Conservation (phyloP, 345 rosid species). For the Leavenworthia alabamica region DNA sequence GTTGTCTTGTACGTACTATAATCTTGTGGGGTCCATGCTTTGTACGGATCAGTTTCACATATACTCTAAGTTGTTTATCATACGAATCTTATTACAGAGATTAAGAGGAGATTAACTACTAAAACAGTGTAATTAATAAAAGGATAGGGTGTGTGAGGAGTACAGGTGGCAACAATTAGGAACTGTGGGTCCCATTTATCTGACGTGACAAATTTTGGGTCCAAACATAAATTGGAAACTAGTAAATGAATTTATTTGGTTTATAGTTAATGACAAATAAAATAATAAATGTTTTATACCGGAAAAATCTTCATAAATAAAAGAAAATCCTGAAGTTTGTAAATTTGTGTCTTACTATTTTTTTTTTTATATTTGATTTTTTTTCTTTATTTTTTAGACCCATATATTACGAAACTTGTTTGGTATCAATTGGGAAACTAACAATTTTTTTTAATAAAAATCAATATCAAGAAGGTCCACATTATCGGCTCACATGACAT, state of each 20-base stretch:
- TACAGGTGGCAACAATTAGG: slow-evolving; percentile 22
- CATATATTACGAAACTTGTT: slow-evolving; percentile 15
- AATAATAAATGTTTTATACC: too few relatives aligned
- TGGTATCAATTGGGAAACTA: slow-evolving; percentile 16
- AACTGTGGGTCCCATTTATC: slow-evolving; percentile 1
- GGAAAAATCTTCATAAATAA: too few relatives aligned
- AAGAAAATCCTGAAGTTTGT: too few relatives aligned
- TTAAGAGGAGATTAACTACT: not conserved
- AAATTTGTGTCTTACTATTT: too few relatives aligned
- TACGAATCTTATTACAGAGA: not conserved
- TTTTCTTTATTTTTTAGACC: not conserved
- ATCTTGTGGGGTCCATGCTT: too few relatives aligned
- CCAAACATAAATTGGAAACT: slow-evolving; percentile 1
- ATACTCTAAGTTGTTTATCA: not conserved
- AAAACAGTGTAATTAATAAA: slow-evolving; percentile 1
- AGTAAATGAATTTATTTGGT: slow-evolving; percentile 1
- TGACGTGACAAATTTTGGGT: slow-evolving; percentile 15
- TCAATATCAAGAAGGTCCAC: slow-evolving; percentile 15
- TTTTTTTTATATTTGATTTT: too few relatives aligned
- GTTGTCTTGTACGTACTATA: slow-evolving; percentile 14
- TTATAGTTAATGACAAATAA: not conserved
- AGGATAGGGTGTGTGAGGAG: slow-evolving; percentile 19
- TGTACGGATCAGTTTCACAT: too few relatives aligned
- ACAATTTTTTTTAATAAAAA: slow-evolving; percentile 6
- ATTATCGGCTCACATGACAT: slow-evolving; percentile 26